Conservation (phyloP, 2,329 filamentous ascomycete species). For the Pseudofabraea citricarpa region DNA sequence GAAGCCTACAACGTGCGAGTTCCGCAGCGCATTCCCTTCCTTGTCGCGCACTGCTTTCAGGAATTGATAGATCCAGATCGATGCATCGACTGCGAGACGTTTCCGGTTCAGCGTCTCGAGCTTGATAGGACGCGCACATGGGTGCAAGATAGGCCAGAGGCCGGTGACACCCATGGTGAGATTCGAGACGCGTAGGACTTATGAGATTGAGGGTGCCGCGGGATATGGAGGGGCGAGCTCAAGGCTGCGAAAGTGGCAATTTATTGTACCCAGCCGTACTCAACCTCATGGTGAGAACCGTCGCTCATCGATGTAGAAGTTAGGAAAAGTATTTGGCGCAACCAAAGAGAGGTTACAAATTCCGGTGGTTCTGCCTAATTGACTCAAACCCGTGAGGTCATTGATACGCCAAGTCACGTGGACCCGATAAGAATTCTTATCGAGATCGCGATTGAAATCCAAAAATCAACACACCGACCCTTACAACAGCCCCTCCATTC, state of each 20-base stretch:
- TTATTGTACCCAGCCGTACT: too few relatives aligned
- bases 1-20: slow-evolving; percentile 95
- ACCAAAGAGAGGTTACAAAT: too few relatives aligned
- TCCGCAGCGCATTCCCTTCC: slow-evolving; percentile 92
- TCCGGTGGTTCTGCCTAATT: too few relatives aligned
- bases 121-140: slow-evolving; percentile 91
- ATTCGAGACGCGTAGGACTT: background rate
- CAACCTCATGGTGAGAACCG: too few relatives aligned
- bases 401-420: too few relatives aligned
- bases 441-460: too few relatives aligned
- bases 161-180: slow-evolving; percentile 87
- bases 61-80: slow-evolving; percentile 99
- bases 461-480: too few relatives aligned
- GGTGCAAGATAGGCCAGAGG: slow-evolving; percentile 93
- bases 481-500: too few relatives aligned
- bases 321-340: too few relatives aligned
- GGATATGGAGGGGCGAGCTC: background rate
- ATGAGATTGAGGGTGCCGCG: background rate
- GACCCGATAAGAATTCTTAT: too few relatives aligned
- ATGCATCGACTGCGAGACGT: slow-evolving; percentile 93
- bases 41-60: slow-evolving; percentile 98
- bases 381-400: too few relatives aligned
- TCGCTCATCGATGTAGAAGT: too few relatives aligned
- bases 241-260: background rate
- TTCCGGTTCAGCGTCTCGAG: slow-evolving; percentile 95